phyloP scores from a whole-genome alignment of 2,329 filamentous ascomycete genomes.

The Penicillium sp. region DNA sequence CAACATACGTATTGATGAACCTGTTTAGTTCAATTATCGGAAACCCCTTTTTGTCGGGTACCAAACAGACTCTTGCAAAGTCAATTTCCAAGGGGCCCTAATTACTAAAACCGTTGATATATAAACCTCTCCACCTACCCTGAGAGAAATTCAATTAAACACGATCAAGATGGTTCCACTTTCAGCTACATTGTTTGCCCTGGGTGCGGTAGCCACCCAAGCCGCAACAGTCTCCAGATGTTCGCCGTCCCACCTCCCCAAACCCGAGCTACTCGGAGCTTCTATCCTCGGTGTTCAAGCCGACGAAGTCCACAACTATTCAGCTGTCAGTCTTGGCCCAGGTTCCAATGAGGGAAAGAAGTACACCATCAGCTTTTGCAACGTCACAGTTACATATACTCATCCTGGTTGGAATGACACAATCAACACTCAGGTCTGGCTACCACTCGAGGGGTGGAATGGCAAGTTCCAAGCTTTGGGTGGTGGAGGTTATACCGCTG shows the following conservation, averaged over 20 bases:
- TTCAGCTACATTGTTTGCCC: not conserved
- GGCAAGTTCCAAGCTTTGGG: constrained; percentile 41
- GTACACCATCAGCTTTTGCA: constrained; percentile 32
- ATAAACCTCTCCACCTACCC: not conserved
- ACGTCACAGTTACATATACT: constrained; percentile 41
- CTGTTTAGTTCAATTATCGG: not conserved
- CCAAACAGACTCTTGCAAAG: no score
- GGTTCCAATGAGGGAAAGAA: not conserved
- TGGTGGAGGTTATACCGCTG: constrained; percentile 38
- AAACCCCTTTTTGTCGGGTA: not conserved
- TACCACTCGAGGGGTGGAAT: constrained; percentile 38
- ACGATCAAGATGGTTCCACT: not conserved
- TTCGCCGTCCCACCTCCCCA: not conserved
- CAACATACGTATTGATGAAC: not conserved
- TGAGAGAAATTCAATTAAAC: not conserved
- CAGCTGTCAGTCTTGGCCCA: not conserved
- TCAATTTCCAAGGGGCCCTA: not conserved
- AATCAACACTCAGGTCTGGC: constrained; percentile 34
- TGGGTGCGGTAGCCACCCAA: not conserved
- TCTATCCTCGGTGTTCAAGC: not conserved
- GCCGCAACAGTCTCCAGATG: not conserved
- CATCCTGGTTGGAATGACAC: constrained; percentile 40
- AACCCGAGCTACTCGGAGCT: not conserved
- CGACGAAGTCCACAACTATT: not conserved
- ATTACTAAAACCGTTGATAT: not conserved